Percentiles rank a stretch among this genome's conserved stretches.
Evolutionary conservation across 2,329 filamentous ascomycete species (phyloP).

Genomic region (Pseudogymnoascus sp.): DNA sequence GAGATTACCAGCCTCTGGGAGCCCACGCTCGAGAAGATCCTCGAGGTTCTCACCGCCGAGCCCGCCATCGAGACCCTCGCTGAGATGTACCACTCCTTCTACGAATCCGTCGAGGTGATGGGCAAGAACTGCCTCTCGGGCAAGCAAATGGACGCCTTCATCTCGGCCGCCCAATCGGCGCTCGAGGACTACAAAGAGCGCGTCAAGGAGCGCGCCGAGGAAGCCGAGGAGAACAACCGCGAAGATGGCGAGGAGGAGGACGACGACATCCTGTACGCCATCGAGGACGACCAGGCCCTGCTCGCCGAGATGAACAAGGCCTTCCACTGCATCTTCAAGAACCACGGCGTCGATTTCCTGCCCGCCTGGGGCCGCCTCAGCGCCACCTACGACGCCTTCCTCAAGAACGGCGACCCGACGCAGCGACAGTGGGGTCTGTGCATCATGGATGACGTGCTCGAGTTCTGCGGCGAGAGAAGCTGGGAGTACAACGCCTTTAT

Average conservation of each 20-base stretch:
- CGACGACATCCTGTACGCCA: conserved; percentile 79
- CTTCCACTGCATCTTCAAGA: conserved; percentile 98
- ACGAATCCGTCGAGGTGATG: conserved; percentile 91
- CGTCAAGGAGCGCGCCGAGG: conserved; percentile 73
- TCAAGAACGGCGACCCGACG: conserved; percentile 72
- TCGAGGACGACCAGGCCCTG: conserved; percentile 94
- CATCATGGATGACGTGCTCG: conserved; percentile 95
- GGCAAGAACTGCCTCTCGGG: conserved; percentile 73
- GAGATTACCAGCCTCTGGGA: conserved; percentile 79
- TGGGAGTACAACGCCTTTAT: conserved; percentile 82
- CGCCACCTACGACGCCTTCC: conserved; percentile 76
- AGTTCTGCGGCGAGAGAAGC: conserved; percentile 87
- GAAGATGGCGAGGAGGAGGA: conserved; percentile 87
- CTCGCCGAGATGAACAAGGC: conserved; percentile 99
- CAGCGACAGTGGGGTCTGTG: conserved; percentile 98
- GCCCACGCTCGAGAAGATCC: conserved; percentile 76
- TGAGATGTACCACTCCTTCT: conserved; percentile 99
- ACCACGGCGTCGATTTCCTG: conserved; percentile 78
- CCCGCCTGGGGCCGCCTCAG: conserved; percentile 81
- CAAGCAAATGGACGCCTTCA: conserved; percentile 78
- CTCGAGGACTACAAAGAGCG: conserved; percentile 89
- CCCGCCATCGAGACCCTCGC: conserved; percentile 92
- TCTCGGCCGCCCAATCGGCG: conserved; percentile 74
- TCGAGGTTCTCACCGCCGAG: conserved; percentile 88
- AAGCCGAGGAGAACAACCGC: conserved; percentile 60